Percentiles rank a stretch among this genome's conserved stretches.
These are phyloP conservation scores for Neofusicoccum sp. DNA, from an alignment of 2,329 filamentous ascomycete species.

Conservation along the genomic window DNA sequence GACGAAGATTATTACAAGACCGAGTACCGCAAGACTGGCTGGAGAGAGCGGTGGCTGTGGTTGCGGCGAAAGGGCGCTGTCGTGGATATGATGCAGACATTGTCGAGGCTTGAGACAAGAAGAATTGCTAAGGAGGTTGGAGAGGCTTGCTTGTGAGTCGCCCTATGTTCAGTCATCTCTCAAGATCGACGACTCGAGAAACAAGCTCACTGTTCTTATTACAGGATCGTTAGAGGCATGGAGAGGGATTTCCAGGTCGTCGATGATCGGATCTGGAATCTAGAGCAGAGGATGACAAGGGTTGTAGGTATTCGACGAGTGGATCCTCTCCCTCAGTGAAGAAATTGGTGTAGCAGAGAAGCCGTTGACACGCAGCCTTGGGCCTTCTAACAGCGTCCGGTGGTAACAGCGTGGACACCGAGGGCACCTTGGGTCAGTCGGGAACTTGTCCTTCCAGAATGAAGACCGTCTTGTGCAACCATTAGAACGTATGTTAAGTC, in stretches of 20 bases:
- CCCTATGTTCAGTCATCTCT: background rate
- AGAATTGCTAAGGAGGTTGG: slow-evolving; percentile 35
- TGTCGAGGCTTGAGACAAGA: slow-evolving; percentile 40
- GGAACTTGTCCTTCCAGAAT: background rate
- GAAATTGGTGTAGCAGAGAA: background rate
- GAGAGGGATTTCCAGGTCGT: slow-evolving; percentile 16
- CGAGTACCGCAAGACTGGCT: slow-evolving; percentile 35
- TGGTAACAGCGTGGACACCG: background rate
- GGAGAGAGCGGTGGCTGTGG: slow-evolving; percentile 38
- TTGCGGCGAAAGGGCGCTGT: slow-evolving; percentile 36
- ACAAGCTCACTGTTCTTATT: background rate
- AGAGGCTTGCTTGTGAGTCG: slow-evolving; percentile 15
- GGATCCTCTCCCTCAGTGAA: background rate
- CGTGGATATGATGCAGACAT: slow-evolving; percentile 32
- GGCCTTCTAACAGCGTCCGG: background rate
- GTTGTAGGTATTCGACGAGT: slow-evolving; percentile 17
- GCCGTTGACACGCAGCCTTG: background rate
- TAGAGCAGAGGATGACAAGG: slow-evolving; percentile 17
- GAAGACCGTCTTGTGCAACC: background rate
- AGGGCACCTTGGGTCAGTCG: background rate
- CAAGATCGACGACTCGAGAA: background rate
- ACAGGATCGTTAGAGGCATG: slow-evolving; percentile 15
- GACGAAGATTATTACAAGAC: slow-evolving; percentile 30
- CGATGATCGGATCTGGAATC: slow-evolving; percentile 14
- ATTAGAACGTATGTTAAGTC: background rate